phyloP scores from a whole-genome alignment of 2,329 filamentous ascomycete species.

The Paraphoma sp. region DNA sequence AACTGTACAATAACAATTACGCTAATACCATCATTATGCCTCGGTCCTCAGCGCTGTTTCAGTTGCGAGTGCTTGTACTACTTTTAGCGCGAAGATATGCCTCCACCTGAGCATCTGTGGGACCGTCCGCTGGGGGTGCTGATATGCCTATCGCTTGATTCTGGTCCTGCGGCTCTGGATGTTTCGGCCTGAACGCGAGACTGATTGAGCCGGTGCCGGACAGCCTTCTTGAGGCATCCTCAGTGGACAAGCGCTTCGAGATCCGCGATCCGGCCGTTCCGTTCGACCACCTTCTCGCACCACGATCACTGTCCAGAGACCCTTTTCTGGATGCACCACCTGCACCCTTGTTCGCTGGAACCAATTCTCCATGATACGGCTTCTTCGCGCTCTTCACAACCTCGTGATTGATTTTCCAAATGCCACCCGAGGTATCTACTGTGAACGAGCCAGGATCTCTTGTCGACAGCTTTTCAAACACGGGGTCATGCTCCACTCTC shows the following conservation, averaged over 20 bases:
- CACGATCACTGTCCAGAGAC: not conserved
- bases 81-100: conserved; percentile 27
- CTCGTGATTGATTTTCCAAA: conserved; percentile 42
- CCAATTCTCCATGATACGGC: conserved; percentile 38
- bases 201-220: not conserved
- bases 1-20: not conserved
- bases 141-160: not conserved
- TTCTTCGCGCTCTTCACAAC: conserved; percentile 26
- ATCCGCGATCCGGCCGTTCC: not conserved
- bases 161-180: not conserved
- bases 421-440: conserved; percentile 31
- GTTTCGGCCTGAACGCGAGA: not conserved
- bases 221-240: not conserved
- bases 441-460: conserved; percentile 27
- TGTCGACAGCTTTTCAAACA: conserved; percentile 32
- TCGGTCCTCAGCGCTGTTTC: not conserved
- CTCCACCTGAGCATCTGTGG: conserved; percentile 27
- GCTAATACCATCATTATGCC: not conserved
- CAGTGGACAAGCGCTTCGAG: not conserved
- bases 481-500: conserved; percentile 31
- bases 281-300: not conserved
- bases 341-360: conserved; percentile 28
- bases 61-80: conserved; percentile 20
- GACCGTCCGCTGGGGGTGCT: not conserved
- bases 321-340: not conserved